These are phyloP conservation scores for Leccinum incarnatum DNA, from an alignment of 768 basidiomycete species.

Conservation along the genomic window DNA sequence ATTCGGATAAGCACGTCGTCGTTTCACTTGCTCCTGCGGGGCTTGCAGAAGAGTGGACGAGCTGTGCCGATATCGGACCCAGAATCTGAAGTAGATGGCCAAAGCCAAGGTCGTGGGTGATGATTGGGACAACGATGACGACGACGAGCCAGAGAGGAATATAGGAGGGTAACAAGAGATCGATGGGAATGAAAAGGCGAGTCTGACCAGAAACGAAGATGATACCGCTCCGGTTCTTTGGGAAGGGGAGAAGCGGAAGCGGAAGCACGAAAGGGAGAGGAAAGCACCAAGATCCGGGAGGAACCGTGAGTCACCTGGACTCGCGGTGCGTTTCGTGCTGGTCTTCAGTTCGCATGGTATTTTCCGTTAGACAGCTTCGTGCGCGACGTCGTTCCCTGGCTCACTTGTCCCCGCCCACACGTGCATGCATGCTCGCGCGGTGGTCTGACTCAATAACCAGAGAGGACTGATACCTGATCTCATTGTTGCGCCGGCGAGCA, in stretches of 20 bases:
- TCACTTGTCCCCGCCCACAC: not conserved
- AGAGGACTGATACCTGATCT: constrained; percentile 66
- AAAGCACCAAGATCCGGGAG: constrained; percentile 46
- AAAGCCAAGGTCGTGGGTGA: constrained; percentile 3
- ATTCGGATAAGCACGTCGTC: no score
- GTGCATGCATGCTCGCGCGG: not conserved
- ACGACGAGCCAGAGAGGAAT: no score
- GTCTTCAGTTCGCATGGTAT: not conserved
- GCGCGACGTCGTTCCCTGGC: not conserved
- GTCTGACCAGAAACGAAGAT: not conserved
- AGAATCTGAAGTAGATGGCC: not conserved
- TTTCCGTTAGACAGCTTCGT: not conserved
- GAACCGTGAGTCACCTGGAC: constrained; percentile 52
- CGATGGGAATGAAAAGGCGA: no score
- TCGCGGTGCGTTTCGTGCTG: not conserved
- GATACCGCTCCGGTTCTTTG: not conserved
- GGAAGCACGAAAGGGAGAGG: not conserved
- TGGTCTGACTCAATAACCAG: not conserved
- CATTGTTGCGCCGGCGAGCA: constrained; percentile 41
- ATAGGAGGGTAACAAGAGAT: no score
- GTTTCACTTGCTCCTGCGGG: no score
- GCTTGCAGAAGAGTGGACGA: no score
- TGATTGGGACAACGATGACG: no score
- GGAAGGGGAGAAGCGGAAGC: no score
- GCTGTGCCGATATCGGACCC: no score